A percentile compares a stretch with the other conserved stretches of the same genome.
These are phyloP conservation scores for Elsinoe necatrix DNA, from an alignment of 2,329 filamentous ascomycete species.

Conservation along the genomic window DNA sequence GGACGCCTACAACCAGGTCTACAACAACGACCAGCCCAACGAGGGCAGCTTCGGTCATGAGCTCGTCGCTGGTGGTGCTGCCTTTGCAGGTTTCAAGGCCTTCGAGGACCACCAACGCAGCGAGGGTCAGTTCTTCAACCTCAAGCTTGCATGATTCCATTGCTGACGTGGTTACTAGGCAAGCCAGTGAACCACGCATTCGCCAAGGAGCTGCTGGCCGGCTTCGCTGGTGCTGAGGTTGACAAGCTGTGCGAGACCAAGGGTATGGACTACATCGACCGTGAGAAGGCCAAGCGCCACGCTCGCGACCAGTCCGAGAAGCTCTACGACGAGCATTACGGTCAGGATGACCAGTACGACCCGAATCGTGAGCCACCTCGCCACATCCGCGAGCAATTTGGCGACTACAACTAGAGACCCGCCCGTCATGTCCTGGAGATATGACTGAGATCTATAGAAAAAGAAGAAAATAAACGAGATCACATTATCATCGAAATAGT, in stretches of 20 bases:
- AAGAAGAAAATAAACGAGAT: not conserved
- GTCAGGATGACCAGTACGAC: conserved; percentile 39
- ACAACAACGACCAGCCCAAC: conserved; percentile 44
- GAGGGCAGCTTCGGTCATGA: conserved; percentile 63
- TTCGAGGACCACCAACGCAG: conserved; percentile 67
- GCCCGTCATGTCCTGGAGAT: not conserved
- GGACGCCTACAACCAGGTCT: conserved; percentile 48
- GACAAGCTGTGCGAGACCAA: conserved; percentile 61
- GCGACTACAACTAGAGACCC: conserved; percentile 21
- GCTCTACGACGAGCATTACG: conserved; percentile 45
- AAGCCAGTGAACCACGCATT: conserved; percentile 63
- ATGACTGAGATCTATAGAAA: not conserved
- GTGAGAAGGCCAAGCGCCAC: conserved; percentile 40
- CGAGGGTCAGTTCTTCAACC: conserved; percentile 44
- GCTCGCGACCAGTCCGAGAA: conserved; percentile 37
- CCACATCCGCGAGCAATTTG: conserved; percentile 28
- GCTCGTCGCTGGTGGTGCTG: conserved; percentile 63
- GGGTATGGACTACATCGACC: conserved; percentile 42
- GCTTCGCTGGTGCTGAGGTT: conserved; percentile 64
- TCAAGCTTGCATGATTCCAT: not conserved
- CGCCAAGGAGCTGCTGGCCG: conserved; percentile 69
- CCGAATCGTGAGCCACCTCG: conserved; percentile 33
- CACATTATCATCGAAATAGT: too few relatives aligned
- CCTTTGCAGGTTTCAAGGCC: conserved; percentile 71
- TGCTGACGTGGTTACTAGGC: conserved; percentile 38